Evolutionary conservation across 2,329 filamentous ascomycete species (phyloP), one percentile per base, ranked within the genome.

Genomic region (Pseudogymnoascus sp.): DNA sequence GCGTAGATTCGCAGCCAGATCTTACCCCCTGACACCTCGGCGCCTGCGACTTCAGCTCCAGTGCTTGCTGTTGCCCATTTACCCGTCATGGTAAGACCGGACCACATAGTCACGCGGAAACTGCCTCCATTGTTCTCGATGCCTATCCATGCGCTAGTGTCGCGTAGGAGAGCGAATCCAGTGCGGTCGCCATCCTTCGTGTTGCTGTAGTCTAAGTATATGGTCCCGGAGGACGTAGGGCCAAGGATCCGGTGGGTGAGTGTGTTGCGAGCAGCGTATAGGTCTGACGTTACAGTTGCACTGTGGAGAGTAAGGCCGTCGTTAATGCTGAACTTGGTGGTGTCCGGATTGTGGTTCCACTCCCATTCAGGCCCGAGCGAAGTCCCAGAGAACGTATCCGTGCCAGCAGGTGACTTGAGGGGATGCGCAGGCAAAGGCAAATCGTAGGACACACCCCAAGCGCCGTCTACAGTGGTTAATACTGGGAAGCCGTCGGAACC

Each of bases 281-380:
- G 68, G 65, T 84, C 81, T 11, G 72, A 69, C 0, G 82, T 85
- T 0, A 83, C 75, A 0, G 77, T 80, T 1, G 78, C 79, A 1
- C 81, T 79, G 29, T 69, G 71, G 1, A 85, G 73, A 0, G 72
- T 75, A 2, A 85, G 66, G 1, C 79, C 78, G 33, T 76, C 71
- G 40, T 73, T 69, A 8, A 83, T 72, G 1, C 66, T 68, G 66
- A 71, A 85, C 7, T 76, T 78, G 8, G 69, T 72, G 0, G 70
- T 74, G 61, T 85, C 81, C 0, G 83, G 83, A 68, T 85, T 84
- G 65, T 85, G 83, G 66, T 85, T 86, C 82, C 82, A 85, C 68
- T 85, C 82, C 79, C 80, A 85, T 1, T 77, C 71, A 0, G 75
- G 73, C 5, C 73, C 69, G 0, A 85, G 72, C 0, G 70, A 64